Evolutionary conservation across 306 rosid species (phyloP).

Genomic region (Pterocarpus macrocarpus): DNA sequence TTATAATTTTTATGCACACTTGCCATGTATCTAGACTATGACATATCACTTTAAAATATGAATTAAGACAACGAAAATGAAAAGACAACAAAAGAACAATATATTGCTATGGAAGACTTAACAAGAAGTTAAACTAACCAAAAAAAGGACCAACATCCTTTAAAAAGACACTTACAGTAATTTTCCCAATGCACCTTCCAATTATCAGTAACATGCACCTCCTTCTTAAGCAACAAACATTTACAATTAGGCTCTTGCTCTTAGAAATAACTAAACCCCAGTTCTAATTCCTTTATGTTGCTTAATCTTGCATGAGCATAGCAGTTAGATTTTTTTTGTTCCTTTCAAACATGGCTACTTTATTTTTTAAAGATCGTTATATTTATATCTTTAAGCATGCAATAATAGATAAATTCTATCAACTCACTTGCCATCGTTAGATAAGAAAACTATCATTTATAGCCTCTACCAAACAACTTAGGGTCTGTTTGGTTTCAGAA

Average conservation of each 20-base stretch:
- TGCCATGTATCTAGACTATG: neutral
- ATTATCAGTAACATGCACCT: constrained; percentile 16
- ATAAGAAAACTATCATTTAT: no score
- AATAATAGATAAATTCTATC: neutral
- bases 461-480: no score
- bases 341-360: neutral
- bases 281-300: neutral
- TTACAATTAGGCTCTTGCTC: neutral
- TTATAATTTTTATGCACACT: neutral
- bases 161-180: neutral
- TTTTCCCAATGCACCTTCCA: neutral
- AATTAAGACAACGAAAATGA: neutral
- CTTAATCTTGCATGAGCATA: neutral
- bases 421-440: neutral
- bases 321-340: neutral
- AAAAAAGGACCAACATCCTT: neutral
- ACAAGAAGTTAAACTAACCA: constrained; percentile 3
- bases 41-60: neutral
- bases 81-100: neutral
- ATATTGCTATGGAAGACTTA: neutral
- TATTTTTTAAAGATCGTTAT: neutral
- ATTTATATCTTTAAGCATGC: neutral
- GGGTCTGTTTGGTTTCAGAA: no score
- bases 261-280: constrained; percentile 6
- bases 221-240: constrained; percentile 3